phyloP scores from a whole-genome alignment of 2,329 filamentous ascomycete genomes.

The Gaeumannomyces tritici region DNA sequence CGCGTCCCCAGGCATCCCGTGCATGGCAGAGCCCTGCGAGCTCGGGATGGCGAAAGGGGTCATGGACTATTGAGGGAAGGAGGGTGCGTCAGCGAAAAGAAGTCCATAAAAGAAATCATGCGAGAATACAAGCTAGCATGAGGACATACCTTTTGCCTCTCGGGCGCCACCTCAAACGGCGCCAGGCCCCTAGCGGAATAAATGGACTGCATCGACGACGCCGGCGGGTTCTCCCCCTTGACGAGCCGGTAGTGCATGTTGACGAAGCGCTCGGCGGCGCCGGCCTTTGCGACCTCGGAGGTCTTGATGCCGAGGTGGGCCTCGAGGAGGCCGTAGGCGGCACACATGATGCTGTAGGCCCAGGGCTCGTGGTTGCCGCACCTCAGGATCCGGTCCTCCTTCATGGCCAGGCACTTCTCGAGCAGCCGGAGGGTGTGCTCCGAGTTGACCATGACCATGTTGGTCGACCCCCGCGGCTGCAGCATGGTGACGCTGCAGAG shows the following conservation, averaged over 20 bases:
- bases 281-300: slow-evolving; percentile 45
- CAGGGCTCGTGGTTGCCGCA: slow-evolving; percentile 56
- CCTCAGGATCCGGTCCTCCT: slow-evolving; percentile 50
- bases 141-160: slow-evolving; percentile 13
- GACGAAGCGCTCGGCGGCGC: slow-evolving; percentile 49
- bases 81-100: not conserved
- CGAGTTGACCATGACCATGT: slow-evolving; percentile 54
- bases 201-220: slow-evolving; percentile 4
- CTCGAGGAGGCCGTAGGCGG: slow-evolving; percentile 48
- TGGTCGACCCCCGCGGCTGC: slow-evolving; percentile 46
- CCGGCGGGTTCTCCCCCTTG: slow-evolving; percentile 5
- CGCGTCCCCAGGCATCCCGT: slow-evolving; percentile 7
- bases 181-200: slow-evolving; percentile 1
- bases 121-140: not conserved
- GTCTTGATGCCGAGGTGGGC: slow-evolving; percentile 49
- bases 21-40: slow-evolving; percentile 6
- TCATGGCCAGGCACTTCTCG: slow-evolving; percentile 50
- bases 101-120: not conserved
- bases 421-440: slow-evolving; percentile 51
- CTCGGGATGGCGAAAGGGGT: slow-evolving; percentile 9
- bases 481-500: slow-evolving; percentile 52
- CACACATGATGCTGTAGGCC: slow-evolving; percentile 56
- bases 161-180: slow-evolving; percentile 9
- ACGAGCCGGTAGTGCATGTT: slow-evolving; percentile 45
- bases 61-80: slow-evolving; percentile 4